These are phyloP conservation scores for Colletotrichum sp. DNA, from an alignment of 2,329 filamentous ascomycete genomes.

Conservation along the genomic window DNA sequence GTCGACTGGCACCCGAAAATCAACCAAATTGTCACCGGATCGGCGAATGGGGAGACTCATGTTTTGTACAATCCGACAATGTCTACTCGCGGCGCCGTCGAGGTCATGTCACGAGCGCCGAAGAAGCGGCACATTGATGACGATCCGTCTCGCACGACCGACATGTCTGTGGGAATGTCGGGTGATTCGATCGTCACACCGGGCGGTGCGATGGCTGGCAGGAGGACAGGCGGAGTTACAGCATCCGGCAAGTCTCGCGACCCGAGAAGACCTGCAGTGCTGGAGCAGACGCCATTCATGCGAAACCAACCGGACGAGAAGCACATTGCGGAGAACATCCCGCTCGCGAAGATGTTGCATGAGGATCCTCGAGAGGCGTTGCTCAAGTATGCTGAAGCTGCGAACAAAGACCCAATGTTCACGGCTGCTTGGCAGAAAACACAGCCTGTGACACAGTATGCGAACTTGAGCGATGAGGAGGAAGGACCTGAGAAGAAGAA, in stretches of 20 bases:
- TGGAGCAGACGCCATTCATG: slow-evolving; percentile 85
- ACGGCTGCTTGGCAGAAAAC: slow-evolving; percentile 93
- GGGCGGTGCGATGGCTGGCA: slow-evolving; percentile 60
- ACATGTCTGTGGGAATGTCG: slow-evolving; percentile 80
- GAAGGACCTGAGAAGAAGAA: slow-evolving; percentile 42
- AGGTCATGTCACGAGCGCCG: slow-evolving; percentile 90
- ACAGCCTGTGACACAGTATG: slow-evolving; percentile 91
- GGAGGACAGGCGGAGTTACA: slow-evolving; percentile 71
- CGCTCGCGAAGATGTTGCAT: slow-evolving; percentile 90
- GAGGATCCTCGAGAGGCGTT: slow-evolving; percentile 95
- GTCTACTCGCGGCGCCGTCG: slow-evolving; percentile 81
- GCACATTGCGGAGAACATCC: slow-evolving; percentile 87
- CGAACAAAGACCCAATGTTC: slow-evolving; percentile 91
- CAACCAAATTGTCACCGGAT: slow-evolving; percentile 95
- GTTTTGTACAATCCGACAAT: slow-evolving; percentile 89
- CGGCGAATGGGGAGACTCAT: slow-evolving; percentile 87
- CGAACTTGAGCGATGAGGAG: slow-evolving; percentile 76
- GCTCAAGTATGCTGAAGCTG: slow-evolving; percentile 92
- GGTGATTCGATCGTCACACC: slow-evolving; percentile 81
- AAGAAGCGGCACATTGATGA: slow-evolving; percentile 97
- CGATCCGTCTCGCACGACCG: slow-evolving; percentile 84
- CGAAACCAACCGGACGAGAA: slow-evolving; percentile 89
- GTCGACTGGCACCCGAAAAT: slow-evolving; percentile 93
- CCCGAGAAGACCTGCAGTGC: slow-evolving; percentile 84
- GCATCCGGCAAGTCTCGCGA: slow-evolving; percentile 79